Conservation (phyloP, 2,329 filamentous ascomycete genomes). For the Cryphonectria japonica region DNA sequence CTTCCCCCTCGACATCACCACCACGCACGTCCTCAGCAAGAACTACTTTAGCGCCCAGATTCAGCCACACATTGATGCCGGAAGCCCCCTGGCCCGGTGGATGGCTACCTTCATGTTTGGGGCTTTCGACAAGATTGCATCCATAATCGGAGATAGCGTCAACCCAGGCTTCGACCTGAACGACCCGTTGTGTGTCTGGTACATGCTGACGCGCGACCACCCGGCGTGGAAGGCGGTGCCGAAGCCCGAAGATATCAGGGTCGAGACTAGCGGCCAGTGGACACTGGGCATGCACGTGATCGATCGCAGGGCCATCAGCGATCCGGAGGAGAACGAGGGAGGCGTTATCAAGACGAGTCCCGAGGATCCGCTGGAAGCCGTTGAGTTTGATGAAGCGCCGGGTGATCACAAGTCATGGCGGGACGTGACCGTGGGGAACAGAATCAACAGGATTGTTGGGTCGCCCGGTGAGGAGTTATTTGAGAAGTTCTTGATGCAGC, state of each 20-base stretch:
- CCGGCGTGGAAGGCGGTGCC: conserved; percentile 60
- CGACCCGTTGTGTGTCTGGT: conserved; percentile 80
- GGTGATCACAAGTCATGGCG: conserved; percentile 81
- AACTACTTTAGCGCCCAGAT: conserved; percentile 62
- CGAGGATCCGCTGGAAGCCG: conserved; percentile 49
- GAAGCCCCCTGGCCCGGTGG: conserved; percentile 77
- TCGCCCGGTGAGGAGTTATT: conserved; percentile 72
- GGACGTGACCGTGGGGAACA: conserved; percentile 74
- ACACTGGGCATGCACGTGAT: conserved; percentile 88
- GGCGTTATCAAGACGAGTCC: conserved; percentile 40
- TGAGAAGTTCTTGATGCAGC: conserved; percentile 66
- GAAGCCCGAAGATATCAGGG: conserved; percentile 77
- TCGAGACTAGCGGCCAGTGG: conserved; percentile 94
- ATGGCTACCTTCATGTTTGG: conserved; percentile 71
- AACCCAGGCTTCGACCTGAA: conserved; percentile 70
- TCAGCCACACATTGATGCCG: conserved; percentile 57
- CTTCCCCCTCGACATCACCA: conserved; percentile 79
- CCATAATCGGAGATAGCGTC: conserved; percentile 60
- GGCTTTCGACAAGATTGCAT: conserved; percentile 70
- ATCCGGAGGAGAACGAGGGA: conserved; percentile 47
- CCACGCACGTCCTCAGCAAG: conserved; percentile 66
- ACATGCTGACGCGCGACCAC: conserved; percentile 66
- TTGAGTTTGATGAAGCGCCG: conserved; percentile 57
- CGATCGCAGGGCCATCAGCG: conserved; percentile 68
- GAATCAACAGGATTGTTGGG: conserved; percentile 72